Percentiles rank a stretch among this genome's conserved stretches.
Conservation (phyloP, 2,329 filamentous ascomycete genomes). For the Lasiodiplodia sp. region DNA sequence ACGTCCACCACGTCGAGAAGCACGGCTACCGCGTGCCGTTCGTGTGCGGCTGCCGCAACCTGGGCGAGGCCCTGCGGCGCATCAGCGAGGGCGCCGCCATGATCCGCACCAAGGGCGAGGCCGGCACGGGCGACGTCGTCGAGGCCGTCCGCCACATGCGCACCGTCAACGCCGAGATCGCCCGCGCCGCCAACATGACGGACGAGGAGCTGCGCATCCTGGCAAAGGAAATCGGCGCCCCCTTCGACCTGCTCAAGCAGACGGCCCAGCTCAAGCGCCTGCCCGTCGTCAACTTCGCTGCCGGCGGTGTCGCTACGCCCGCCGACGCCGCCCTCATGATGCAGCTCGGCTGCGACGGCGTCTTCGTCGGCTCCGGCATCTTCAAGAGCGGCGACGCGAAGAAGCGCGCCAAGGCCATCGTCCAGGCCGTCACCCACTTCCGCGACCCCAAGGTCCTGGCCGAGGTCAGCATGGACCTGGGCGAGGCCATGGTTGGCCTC, state of each 20-base stretch:
- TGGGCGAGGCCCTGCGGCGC: slow-evolving; percentile 89
- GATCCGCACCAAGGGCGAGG: slow-evolving; percentile 99
- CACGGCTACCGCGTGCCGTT: slow-evolving; percentile 82
- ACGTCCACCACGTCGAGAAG: slow-evolving; percentile 92
- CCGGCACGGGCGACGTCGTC: slow-evolving; percentile 94
- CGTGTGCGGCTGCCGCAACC: slow-evolving; percentile 93
- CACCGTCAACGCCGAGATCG: slow-evolving; percentile 83
- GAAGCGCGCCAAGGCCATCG: slow-evolving; percentile 91
- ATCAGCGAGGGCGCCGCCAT: slow-evolving; percentile 95
- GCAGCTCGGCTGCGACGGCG: slow-evolving; percentile 97
- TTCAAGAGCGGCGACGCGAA: slow-evolving; percentile 95
- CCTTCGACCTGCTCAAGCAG: slow-evolving; percentile 81
- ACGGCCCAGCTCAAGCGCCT: slow-evolving; percentile 86
- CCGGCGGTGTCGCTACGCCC: slow-evolving; percentile 98
- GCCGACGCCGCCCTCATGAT: slow-evolving; percentile 98
- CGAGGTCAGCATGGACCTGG: slow-evolving; percentile 84
- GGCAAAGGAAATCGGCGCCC: slow-evolving; percentile 81
- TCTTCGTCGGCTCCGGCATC: slow-evolving; percentile 96
- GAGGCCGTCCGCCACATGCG: slow-evolving; percentile 97
- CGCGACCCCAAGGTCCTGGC: slow-evolving; percentile 84
- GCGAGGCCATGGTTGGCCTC: slow-evolving; percentile 98
- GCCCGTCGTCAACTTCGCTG: slow-evolving; percentile 97
- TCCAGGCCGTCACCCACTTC: slow-evolving; percentile 91
- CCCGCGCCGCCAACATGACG: slow-evolving; percentile 68
- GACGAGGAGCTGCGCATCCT: slow-evolving; percentile 79